Evolutionary conservation across 2,329 filamentous ascomycete genomes (phyloP), one percentile per base, ranked within the genome.

Genomic region (Cercospora zeae-maydis): DNA sequence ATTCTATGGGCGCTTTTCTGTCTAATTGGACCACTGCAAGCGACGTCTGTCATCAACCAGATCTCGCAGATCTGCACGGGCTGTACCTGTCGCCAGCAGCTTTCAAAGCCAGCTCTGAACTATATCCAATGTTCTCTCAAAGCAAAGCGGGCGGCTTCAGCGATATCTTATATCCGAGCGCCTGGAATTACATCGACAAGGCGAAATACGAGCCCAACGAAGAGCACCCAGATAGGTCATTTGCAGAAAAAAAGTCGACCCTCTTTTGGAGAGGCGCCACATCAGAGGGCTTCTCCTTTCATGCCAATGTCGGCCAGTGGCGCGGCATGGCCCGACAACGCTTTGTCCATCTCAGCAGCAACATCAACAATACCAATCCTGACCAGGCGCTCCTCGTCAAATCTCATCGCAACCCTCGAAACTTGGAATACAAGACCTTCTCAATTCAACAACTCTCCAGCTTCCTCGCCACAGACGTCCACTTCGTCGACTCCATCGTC

Each of bases 211-310:
- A 77, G 0, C 82, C 84, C 27, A 80, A 82, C 1, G 76, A 82
- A 3, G 79, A 81, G 14, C 74, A 79, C 55, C 83, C 82, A 0
- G 85, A 87, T 67, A 73, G 73, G 5, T 73, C 76, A 0, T 93
- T 90, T 66, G 71, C 77, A 0, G 78, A 86, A 53, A 92, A 92
- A 70, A 79, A 83, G 49, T 83, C 88, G 64, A 79, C 80, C 0
- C 78, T 93, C 3, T 89, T 89, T 75, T 96, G 91, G 91, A 86
- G 90, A 56, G 89, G 88, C n/a, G 81, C 82, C 10, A 86, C 88
- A 2, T 84, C 83, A 3, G 84, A 87, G 74, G 78, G 83, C 70
- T 73, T 80, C 65, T 77, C 80, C 73, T 78, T 73, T 66, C 31
- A 34, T 16, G 81, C 75, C 33, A 53, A 61, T 11, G 63, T 69